phyloP scores from a whole-genome alignment of 2,329 filamentous ascomycete genomes.

The Microdochium bolleyi region DNA sequence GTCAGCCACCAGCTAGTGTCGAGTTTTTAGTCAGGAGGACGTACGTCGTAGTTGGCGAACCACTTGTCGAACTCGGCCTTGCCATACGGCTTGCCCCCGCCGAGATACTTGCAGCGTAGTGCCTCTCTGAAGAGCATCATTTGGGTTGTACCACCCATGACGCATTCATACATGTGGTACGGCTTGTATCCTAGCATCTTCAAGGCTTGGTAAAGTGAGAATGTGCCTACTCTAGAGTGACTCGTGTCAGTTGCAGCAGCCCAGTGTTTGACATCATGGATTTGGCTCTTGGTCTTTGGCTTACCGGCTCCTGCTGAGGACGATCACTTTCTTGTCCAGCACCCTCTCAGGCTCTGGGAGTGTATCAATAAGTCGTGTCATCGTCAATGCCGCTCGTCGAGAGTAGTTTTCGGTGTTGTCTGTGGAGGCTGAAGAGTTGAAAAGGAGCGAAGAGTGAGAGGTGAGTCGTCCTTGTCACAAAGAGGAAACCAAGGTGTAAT shows the following conservation, averaged over 20 bases:
- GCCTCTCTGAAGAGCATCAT: slow-evolving; percentile 11
- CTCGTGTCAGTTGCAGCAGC: neutral
- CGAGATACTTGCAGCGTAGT: slow-evolving; percentile 10
- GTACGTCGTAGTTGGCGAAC: slow-evolving; percentile 13
- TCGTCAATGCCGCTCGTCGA: neutral
- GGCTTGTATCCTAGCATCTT: slow-evolving; percentile 12
- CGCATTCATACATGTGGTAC: slow-evolving; percentile 14
- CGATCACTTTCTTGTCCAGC: slow-evolving; percentile 11
- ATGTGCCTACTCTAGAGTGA: slow-evolving; percentile 11
- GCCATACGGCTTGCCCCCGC: slow-evolving; percentile 11
- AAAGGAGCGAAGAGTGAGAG: neutral
- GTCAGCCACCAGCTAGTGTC: neutral
- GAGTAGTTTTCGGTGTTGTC: neutral
- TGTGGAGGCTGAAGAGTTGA: too few relatives aligned
- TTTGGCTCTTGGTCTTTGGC: neutral
- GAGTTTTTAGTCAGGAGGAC: neutral
- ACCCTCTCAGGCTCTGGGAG: slow-evolving; percentile 7
- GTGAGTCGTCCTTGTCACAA: neutral
- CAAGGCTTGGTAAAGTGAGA: slow-evolving; percentile 13
- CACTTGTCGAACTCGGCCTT: slow-evolving; percentile 15
- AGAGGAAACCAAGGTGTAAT: neutral
- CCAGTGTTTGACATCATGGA: too few relatives aligned
- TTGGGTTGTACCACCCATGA: slow-evolving; percentile 5
- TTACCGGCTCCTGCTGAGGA: slow-evolving; percentile 10
- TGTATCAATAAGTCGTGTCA: slow-evolving; percentile 11